Evolutionary conservation across 179 eudicot genomes (phyloP).

Genomic region (Silene coronaria): DNA sequence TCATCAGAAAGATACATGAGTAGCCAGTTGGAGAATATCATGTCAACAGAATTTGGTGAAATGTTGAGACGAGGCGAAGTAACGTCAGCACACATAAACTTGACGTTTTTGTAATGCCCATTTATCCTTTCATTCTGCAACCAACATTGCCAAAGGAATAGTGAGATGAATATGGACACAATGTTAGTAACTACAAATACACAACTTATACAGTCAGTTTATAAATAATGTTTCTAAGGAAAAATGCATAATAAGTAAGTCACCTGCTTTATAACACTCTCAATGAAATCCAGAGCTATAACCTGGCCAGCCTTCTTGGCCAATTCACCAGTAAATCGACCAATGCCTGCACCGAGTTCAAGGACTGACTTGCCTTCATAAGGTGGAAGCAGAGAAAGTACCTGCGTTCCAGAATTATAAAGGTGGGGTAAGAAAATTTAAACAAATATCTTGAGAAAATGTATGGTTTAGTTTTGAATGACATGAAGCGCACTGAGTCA

Average conservation of each 20-base stretch:
- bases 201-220: neutral
- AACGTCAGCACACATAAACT: constrained; percentile 95
- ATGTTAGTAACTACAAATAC: neutral
- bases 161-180: neutral
- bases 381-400: constrained; percentile 76
- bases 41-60: constrained; percentile 62
- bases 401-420: constrained; percentile 27
- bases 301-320: constrained; percentile 74
- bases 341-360: constrained; percentile 97
- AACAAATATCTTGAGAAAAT: too few species aligned
- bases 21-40: constrained; percentile 91
- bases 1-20: constrained; percentile 90
- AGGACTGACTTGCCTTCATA: constrained; percentile 79
- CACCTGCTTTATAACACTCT: constrained; percentile 84
- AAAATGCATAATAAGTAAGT: neutral
- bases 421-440: too few species aligned
- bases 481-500: too few species aligned
- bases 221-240: neutral
- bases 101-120: constrained; percentile 71
- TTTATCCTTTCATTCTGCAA: constrained; percentile 80
- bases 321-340: constrained; percentile 90
- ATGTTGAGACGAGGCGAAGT: constrained; percentile 68
- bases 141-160: neutral
- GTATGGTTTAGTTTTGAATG: too few species aligned
- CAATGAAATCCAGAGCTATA: constrained; percentile 82